Evolutionary conservation across 345 rosid genomes (phyloP).

Genomic region (Chamaenerion angustifolium): DNA sequence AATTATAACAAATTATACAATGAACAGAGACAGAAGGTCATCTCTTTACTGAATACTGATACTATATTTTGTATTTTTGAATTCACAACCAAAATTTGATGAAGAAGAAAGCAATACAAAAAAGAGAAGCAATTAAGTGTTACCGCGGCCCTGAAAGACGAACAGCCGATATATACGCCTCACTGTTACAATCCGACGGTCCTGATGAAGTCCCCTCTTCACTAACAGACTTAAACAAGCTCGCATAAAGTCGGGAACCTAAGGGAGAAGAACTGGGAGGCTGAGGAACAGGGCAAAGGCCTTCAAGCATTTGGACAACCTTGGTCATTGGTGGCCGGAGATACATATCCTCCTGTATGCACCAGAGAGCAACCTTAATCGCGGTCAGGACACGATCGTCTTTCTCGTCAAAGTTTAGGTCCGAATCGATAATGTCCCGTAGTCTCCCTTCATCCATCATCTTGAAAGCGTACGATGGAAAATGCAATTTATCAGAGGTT

Average conservation of each 20-base stretch:
- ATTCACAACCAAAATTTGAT: background rate
- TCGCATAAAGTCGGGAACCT: slow-evolving; percentile 46
- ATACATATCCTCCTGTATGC: slow-evolving; percentile 81
- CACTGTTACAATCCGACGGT: slow-evolving; percentile 62
- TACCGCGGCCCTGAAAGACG: slow-evolving; percentile 88
- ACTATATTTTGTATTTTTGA: too few species aligned
- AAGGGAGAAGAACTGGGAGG: slow-evolving; percentile 60
- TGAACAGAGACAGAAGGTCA: too few species aligned
- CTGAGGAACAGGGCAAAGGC: slow-evolving; percentile 42
- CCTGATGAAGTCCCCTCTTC: slow-evolving; percentile 71
- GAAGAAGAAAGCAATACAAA: background rate
- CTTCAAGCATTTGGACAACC: slow-evolving; percentile 95
- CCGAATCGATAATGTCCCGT: slow-evolving; percentile 48
- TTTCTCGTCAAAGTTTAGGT: slow-evolving; percentile 23
- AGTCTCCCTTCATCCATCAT: slow-evolving; percentile 83
- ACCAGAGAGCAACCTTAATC: slow-evolving; percentile 76
- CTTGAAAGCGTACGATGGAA: slow-evolving; percentile 75
- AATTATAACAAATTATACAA: too few species aligned
- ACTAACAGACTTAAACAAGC: slow-evolving; percentile 39
- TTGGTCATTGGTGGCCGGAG: slow-evolving; percentile 70
- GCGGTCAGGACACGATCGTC: slow-evolving; percentile 39
- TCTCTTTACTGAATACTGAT: too few species aligned
- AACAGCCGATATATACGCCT: slow-evolving; percentile 56
- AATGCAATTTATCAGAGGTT: slow-evolving; percentile 66
- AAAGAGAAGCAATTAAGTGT: slow-evolving; percentile 5